Base-by-base conservation (phyloP, 257 asterid species). In the Asclepias syriaca region DNA sequence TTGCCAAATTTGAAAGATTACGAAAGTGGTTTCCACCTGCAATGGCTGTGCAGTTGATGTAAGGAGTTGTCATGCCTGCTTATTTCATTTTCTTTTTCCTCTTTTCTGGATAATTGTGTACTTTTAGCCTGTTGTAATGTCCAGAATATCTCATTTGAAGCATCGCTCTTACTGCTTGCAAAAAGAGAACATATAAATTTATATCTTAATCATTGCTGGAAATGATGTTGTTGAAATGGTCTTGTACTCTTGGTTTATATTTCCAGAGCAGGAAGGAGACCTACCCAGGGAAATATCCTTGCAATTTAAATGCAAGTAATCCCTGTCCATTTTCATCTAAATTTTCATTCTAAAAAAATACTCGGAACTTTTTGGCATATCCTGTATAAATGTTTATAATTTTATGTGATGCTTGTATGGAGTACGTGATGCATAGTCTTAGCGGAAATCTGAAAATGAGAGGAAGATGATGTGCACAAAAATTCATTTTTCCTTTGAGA, bases 11-110 rank as follows among this genome's bases (percentile, higher is more conserved):
- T 67, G 97, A 91, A 46, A 83, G 82, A 60, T 70, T 91, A 57
- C 82, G 75, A 77, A 88, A 84, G 81, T 91, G 99, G 99, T 91
- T 94, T 79, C 99, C 98, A 45, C 98, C 99, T 13, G 99, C 93
- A 64, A 90, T 86, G 92, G 97, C 97, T 64, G 78, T 91, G 76
- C 86, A 94, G 69, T 77, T 88, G 82, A 91, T 94, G 97, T 94
- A 84, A 77, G 93, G 66, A 56, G 22, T 80, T 74, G 9, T 10
- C 43, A 37, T 64, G n/a, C 51, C 16, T 13, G 27, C 46, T 68
- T 68, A 8, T 4, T 3, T 21, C 11, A 15, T 48, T 7, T 8
- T 15, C 15, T 48, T 32, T 13, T 15, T 29, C 34, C 34, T 18
- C 27, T 18, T 32, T 16, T 60, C 43, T 60, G 65, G 15, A 12